Conservation (phyloP, 495 filamentous ascomycete genomes). For the Pseudomonodictys pantanalensis region DNA sequence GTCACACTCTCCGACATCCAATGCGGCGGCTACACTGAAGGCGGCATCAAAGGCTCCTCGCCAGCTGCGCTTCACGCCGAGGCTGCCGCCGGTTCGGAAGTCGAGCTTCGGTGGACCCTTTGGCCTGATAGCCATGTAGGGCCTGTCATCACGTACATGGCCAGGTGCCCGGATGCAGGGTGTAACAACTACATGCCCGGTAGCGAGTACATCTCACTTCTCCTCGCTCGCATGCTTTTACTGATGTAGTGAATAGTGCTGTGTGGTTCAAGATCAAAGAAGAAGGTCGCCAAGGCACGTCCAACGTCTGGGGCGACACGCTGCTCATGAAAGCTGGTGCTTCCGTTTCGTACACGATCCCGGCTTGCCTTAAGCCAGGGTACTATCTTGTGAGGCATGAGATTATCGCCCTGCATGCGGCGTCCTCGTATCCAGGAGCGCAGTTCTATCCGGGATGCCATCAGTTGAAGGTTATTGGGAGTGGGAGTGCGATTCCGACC, state of each 20-base stretch:
- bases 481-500: slow-evolving; percentile 9
- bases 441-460: slow-evolving; percentile 32
- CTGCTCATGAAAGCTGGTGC: slow-evolving; percentile 33
- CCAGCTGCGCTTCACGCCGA: slow-evolving; percentile 22
- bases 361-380: slow-evolving; percentile 18
- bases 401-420: slow-evolving; percentile 31
- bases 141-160: slow-evolving; percentile 32
- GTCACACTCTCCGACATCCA: slow-evolving; percentile 47
- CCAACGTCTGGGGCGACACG: slow-evolving; percentile 40
- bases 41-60: slow-evolving; percentile 39
- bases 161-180: slow-evolving; percentile 27
- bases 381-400: slow-evolving; percentile 34
- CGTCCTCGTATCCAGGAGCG: slow-evolving; percentile 23
- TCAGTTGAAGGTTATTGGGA: slow-evolving; percentile 30
- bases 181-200: slow-evolving; percentile 23
- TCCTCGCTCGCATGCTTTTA: background rate
- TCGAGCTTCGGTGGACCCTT: slow-evolving; percentile 25
- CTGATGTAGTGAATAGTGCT: slow-evolving; percentile 17
- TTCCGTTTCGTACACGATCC: slow-evolving; percentile 19
- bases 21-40: slow-evolving; percentile 34
- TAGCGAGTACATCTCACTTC: slow-evolving; percentile 19
- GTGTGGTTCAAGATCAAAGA: slow-evolving; percentile 46
- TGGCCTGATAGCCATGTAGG: slow-evolving; percentile 25
- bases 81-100: slow-evolving; percentile 16
- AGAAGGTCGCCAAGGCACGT: slow-evolving; percentile 23